Percentiles rank a stretch among this genome's conserved stretches.
These are phyloP conservation scores for Phytophthora litchii DNA, from an alignment of 352 stramenopile species.

Conservation along the genomic window DNA sequence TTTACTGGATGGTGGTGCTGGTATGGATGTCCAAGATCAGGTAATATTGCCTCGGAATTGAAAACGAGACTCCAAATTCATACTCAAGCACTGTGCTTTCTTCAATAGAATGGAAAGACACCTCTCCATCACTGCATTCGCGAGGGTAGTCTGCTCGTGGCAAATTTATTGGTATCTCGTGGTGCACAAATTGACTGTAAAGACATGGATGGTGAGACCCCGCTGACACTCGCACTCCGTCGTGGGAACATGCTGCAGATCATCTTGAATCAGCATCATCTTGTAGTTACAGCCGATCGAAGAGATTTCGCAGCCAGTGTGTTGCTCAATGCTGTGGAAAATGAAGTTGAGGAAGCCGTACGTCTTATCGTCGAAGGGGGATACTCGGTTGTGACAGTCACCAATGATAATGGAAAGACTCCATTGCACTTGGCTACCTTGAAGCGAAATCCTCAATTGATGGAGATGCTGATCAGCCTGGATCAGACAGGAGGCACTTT, in stretches of 20 bases:
- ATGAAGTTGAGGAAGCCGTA: slow-evolving; percentile 12
- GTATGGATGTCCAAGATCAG: slow-evolving; percentile 19
- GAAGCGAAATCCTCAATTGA: slow-evolving; percentile 15
- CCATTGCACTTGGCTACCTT: slow-evolving; percentile 27
- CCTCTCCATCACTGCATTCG: slow-evolving; percentile 28
- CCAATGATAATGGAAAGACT: slow-evolving; percentile 13
- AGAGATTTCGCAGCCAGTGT: slow-evolving; percentile 17
- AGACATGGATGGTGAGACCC: slow-evolving; percentile 6
- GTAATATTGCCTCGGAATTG: slow-evolving; percentile 3
- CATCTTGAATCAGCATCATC: slow-evolving; percentile 31
- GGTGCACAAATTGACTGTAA: slow-evolving; percentile 23
- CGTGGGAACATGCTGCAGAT: slow-evolving; percentile 26
- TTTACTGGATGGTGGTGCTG: slow-evolving; percentile 9
- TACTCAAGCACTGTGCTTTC: neutral
- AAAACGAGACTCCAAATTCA: neutral
- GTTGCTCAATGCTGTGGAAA: slow-evolving; percentile 11
- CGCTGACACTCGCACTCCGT: slow-evolving; percentile 16
- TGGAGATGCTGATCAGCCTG: slow-evolving; percentile 17
- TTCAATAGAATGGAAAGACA: slow-evolving; percentile 24
- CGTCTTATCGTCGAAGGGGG: slow-evolving; percentile 27
- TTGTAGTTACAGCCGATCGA: slow-evolving; percentile 23
- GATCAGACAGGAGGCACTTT: slow-evolving; percentile 4
- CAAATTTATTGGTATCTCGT: slow-evolving; percentile 21
- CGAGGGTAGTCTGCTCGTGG: slow-evolving; percentile 21
- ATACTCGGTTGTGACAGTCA: slow-evolving; percentile 14